phyloP scores from a whole-genome alignment of 2,329 filamentous ascomycete species.

The Myriangium duriaei region DNA sequence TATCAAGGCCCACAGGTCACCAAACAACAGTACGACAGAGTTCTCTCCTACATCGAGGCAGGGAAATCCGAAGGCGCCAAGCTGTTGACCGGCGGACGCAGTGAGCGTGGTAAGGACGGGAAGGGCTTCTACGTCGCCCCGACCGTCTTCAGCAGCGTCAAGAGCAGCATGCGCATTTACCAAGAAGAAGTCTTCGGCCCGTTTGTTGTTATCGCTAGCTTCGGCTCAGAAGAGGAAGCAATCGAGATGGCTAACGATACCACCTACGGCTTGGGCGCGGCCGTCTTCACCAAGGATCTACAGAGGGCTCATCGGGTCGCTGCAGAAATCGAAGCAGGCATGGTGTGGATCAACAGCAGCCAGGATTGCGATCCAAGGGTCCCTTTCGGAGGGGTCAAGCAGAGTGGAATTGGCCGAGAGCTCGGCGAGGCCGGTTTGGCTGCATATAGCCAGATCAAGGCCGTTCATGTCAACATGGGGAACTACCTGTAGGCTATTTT shows the following conservation, averaged over 20 bases:
- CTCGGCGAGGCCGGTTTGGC: slow-evolving; percentile 15
- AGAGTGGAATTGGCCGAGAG: slow-evolving; percentile 25
- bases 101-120: neutral
- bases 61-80: slow-evolving; percentile 6
- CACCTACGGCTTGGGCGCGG: slow-evolving; percentile 30
- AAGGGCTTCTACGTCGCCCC: slow-evolving; percentile 10
- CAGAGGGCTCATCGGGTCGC: slow-evolving; percentile 30
- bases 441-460: slow-evolving; percentile 13
- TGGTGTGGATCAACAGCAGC: slow-evolving; percentile 35
- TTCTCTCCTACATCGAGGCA: slow-evolving; percentile 4
- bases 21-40: slow-evolving; percentile 53
- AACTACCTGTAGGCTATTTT: too few species aligned
- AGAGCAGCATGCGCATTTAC: slow-evolving; percentile 4
- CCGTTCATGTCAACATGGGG: slow-evolving; percentile 15
- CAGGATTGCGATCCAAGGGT: slow-evolving; percentile 30
- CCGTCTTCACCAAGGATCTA: slow-evolving; percentile 32
- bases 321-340: slow-evolving; percentile 32
- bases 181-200: slow-evolving; percentile 12
- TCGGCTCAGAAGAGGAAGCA: slow-evolving; percentile 28
- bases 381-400: slow-evolving; percentile 27
- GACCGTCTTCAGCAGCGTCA: slow-evolving; percentile 10
- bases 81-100: slow-evolving; percentile 3
- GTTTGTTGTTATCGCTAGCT: slow-evolving; percentile 16
- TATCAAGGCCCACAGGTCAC: slow-evolving; percentile 66
- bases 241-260: slow-evolving; percentile 28